Evolutionary conservation across 2,329 filamentous ascomycete species (phyloP).

Genomic region (Davidsoniella australis): DNA sequence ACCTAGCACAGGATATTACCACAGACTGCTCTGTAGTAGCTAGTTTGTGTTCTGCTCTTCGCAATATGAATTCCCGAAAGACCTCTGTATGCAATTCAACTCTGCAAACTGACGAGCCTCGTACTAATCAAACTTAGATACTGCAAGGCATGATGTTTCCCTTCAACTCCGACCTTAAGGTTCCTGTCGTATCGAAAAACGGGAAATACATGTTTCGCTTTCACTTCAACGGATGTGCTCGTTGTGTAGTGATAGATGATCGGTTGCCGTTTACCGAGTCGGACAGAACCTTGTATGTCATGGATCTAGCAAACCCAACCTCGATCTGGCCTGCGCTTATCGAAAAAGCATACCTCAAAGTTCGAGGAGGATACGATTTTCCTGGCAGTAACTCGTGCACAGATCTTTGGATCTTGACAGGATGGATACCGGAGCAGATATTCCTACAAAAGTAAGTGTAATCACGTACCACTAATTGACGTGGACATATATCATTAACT

Average conservation of each 20-base stretch:
- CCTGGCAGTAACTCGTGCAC: conserved; percentile 94
- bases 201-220: conserved; percentile 87
- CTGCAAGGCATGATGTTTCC: conserved; percentile 61
- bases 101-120: too few relatives aligned
- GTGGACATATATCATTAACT: not conserved
- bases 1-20: conserved; percentile 87
- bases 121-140: conserved; percentile 30
- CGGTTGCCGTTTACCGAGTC: conserved; percentile 63
- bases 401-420: conserved; percentile 79
- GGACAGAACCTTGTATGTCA: conserved; percentile 63
- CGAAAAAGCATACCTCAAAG: conserved; percentile 92
- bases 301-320: conserved; percentile 66
- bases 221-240: conserved; percentile 87
- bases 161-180: conserved; percentile 39
- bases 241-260: conserved; percentile 79
- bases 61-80: conserved; percentile 50
- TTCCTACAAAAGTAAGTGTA: conserved; percentile 60
- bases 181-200: conserved; percentile 50
- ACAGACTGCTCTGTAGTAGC: conserved; percentile 96
- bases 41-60: conserved; percentile 70
- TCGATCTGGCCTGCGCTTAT: conserved; percentile 82
- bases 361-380: conserved; percentile 91
- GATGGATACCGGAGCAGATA: conserved; percentile 93
- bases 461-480: not conserved
- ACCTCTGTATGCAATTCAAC: conserved; percentile 36